A percentile compares a stretch with the other conserved stretches of the same genome.
Conservation (phyloP, 306 rosid species). For the Malus asiatica region DNA sequence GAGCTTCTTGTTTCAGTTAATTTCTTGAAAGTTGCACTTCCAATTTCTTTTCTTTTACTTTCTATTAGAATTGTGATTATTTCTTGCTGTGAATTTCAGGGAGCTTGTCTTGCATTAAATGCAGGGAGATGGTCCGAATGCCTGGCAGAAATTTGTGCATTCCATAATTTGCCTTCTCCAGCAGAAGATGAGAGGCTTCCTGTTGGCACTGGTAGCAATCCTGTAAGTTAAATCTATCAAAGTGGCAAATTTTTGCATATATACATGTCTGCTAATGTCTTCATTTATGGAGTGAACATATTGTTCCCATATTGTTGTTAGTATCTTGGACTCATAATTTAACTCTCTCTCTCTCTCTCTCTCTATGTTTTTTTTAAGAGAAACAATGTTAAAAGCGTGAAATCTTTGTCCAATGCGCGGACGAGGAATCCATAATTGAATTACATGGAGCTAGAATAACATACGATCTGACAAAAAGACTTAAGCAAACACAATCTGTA, state of each 20-base stretch:
- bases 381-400: not conserved
- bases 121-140: slow-evolving; percentile 68
- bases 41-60: slow-evolving; percentile 1
- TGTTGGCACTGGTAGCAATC: slow-evolving; percentile 96
- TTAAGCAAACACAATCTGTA: not conserved
- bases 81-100: slow-evolving; percentile 42
- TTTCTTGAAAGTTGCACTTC: slow-evolving; percentile 14
- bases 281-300: not conserved
- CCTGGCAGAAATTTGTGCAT: slow-evolving; percentile 60
- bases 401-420: not conserved
- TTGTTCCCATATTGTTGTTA: not conserved
- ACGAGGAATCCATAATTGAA: not conserved
- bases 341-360: not conserved
- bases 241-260: slow-evolving; percentile 8
- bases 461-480: not conserved
- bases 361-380: too few relatives aligned
- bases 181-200: slow-evolving; percentile 89
- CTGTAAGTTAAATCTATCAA: slow-evolving; percentile 52
- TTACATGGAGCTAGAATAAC: not conserved
- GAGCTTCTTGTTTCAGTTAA: not conserved
- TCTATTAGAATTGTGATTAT: not conserved
- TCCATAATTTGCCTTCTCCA: slow-evolving; percentile 61
- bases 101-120: slow-evolving; percentile 82
- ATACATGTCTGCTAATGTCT: not conserved
- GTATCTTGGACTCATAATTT: not conserved